Percentiles rank a stretch among this genome's conserved stretches.
These are phyloP conservation scores for Panicum hallii DNA, from an alignment of 202 grass and related monocot species.

Conservation along the genomic window DNA sequence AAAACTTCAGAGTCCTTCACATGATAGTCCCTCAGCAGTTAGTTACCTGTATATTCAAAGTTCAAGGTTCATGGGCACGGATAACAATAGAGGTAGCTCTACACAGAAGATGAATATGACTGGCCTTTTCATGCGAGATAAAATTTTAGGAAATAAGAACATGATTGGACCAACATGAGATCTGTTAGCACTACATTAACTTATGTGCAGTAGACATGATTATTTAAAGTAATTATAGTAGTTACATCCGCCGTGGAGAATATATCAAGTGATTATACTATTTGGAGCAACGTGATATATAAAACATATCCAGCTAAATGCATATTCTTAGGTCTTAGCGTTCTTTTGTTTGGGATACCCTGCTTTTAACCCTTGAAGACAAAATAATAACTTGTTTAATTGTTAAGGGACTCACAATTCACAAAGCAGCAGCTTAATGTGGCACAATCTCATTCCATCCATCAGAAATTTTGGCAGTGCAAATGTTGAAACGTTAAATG, in stretches of 20 bases:
- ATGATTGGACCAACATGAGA: neutral
- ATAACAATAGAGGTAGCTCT: neutral
- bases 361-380: neutral
- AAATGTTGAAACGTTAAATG: neutral
- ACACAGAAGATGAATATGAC: neutral
- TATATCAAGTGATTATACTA: neutral
- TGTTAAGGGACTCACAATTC: neutral
- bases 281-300: neutral
- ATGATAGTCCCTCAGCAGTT: conserved; percentile 24
- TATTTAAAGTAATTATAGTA: conserved; percentile 23
- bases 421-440: neutral
- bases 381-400: neutral
- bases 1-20: conserved; percentile 21
- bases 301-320: neutral
- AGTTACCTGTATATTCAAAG: conserved; percentile 31
- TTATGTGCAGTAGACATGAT: neutral
- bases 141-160: neutral
- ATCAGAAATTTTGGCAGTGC: neutral
- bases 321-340: neutral
- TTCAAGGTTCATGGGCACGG: neutral
- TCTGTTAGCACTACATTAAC: neutral
- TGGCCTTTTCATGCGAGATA: neutral
- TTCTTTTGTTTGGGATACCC: neutral
- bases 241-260: neutral
- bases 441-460: neutral